Evolutionary conservation across 2,329 filamentous ascomycete species (phyloP).

Genomic region (Neodidymelliopsis sp.): DNA sequence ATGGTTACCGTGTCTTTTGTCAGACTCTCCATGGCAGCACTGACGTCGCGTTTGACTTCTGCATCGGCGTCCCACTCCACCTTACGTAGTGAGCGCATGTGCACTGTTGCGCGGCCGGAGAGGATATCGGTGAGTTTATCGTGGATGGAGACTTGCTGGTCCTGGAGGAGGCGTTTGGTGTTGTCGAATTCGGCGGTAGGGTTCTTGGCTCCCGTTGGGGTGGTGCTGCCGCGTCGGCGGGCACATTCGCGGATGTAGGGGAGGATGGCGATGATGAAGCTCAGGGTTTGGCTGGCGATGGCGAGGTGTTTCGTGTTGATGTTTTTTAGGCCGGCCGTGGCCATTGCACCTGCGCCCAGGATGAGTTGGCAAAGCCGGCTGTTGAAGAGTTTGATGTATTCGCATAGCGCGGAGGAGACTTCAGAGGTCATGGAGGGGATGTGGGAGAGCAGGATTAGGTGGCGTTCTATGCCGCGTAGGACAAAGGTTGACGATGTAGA

Average conservation of each 20-base stretch:
- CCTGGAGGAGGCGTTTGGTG: conserved; percentile 80
- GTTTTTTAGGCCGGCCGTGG: conserved; percentile 88
- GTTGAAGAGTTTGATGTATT: conserved; percentile 93
- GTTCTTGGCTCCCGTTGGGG: conserved; percentile 46
- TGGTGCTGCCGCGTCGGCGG: conserved; percentile 69
- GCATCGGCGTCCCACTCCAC: conserved; percentile 73
- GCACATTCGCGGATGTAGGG: conserved; percentile 93
- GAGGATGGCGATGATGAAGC: conserved; percentile 85
- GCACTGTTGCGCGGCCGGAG: conserved; percentile 75
- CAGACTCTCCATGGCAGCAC: conserved; percentile 84
- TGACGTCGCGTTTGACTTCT: conserved; percentile 56
- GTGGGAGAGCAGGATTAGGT: conserved; percentile 80
- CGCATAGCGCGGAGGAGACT: conserved; percentile 78
- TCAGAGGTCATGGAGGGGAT: conserved; percentile 91
- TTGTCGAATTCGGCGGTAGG: conserved; percentile 84
- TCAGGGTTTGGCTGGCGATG: conserved; percentile 85
- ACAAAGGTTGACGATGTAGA: conserved; percentile 84
- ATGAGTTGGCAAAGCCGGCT: conserved; percentile 96
- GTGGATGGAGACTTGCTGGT: conserved; percentile 89
- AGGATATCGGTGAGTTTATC: conserved; percentile 95
- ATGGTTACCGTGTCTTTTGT: conserved; percentile 85
- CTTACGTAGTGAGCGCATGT: conserved; percentile 76
- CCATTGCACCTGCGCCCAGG: conserved; percentile 89
- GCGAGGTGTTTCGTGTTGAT: conserved; percentile 92
- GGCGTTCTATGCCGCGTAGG: conserved; percentile 80